phyloP scores from a whole-genome alignment of 805 yeast species.

The Lipomyces sp. region DNA sequence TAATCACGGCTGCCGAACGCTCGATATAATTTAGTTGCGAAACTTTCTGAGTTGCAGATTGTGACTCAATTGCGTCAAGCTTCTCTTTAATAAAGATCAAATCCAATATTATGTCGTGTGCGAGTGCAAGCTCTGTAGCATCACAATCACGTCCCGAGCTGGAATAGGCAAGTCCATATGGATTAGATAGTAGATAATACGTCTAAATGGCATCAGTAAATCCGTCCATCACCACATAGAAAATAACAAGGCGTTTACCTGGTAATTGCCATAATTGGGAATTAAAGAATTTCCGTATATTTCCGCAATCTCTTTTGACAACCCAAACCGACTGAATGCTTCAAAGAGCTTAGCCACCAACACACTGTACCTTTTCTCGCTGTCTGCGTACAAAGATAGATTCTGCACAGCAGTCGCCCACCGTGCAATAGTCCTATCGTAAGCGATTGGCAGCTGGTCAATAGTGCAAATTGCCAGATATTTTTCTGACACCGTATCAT shows the following conservation, averaged over 20 bases:
- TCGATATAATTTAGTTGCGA: constrained; percentile 23
- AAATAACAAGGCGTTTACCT: constrained; percentile 10
- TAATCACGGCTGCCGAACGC: constrained; percentile 15
- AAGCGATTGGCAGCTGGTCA: constrained; percentile 14
- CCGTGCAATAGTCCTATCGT: constrained; percentile 6
- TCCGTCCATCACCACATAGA: neutral
- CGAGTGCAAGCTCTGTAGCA: neutral
- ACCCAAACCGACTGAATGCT: constrained; percentile 12
- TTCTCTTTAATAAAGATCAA: constrained; percentile 5
- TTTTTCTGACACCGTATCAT: neutral
- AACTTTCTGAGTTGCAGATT: constrained; percentile 12
- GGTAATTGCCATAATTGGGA: constrained; percentile 17
- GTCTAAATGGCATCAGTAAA: constrained; percentile 8
- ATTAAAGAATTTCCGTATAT: constrained; percentile 5
- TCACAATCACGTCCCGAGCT: neutral
- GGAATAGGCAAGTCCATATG: constrained; percentile 19
- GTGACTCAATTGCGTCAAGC: neutral
- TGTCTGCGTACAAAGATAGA: constrained; percentile 1
- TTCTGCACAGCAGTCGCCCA: constrained; percentile 14
- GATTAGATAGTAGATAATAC: constrained; percentile 15
- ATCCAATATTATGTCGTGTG: constrained; percentile 13
- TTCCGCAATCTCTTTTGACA: constrained; percentile 7
- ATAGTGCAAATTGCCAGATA: constrained; percentile 17
- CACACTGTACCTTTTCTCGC: neutral
- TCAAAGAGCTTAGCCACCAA: neutral